Evolutionary conservation across 2,329 filamentous ascomycete genomes (phyloP).

Genomic region (Achaetomium macrosporum): DNA sequence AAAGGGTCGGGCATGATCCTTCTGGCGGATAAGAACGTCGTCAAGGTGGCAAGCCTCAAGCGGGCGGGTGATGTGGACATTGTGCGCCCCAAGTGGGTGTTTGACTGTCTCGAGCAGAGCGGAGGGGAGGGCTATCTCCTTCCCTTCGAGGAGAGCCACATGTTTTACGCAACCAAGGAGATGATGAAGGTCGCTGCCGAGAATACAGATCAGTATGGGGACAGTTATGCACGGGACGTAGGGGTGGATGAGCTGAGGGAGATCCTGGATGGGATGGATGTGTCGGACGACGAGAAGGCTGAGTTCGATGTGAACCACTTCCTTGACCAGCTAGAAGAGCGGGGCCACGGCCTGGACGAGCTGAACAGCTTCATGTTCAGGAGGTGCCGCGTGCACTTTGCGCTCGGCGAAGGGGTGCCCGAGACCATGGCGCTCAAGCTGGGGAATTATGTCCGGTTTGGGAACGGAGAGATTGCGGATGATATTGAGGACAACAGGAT

Average conservation of each 20-base stretch:
- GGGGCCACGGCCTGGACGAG: constrained; percentile 47
- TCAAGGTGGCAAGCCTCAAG: constrained; percentile 78
- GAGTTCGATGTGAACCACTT: constrained; percentile 43
- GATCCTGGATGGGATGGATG: constrained; percentile 34
- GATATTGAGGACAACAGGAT: constrained; percentile 46
- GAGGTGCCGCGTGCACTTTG: constrained; percentile 39
- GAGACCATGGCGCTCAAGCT: constrained; percentile 39
- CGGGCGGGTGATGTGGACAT: constrained; percentile 67
- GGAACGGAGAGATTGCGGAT: constrained; percentile 53
- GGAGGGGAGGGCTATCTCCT: constrained; percentile 54
- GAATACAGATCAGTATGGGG: constrained; percentile 71
- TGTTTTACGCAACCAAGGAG: constrained; percentile 62
- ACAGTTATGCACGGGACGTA: constrained; percentile 71
- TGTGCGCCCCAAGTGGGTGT: constrained; percentile 73
- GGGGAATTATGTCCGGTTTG: constrained; percentile 60
- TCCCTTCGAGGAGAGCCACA: constrained; percentile 54
- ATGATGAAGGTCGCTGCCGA: constrained; percentile 48
- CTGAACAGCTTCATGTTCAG: constrained; percentile 50
- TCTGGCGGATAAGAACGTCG: constrained; percentile 70
- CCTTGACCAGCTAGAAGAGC: constrained; percentile 49
- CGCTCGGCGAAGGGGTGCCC: constrained; percentile 26
- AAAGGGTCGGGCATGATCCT: constrained; percentile 59
- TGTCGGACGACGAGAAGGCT: background rate
- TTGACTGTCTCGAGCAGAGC: constrained; percentile 66
- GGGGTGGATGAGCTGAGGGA: constrained; percentile 31